Percentiles rank a stretch among this genome's conserved stretches.
Evolutionary conservation across 1,284 basidiomycete genomes (phyloP).

Genomic region (Agaricales sp.): DNA sequence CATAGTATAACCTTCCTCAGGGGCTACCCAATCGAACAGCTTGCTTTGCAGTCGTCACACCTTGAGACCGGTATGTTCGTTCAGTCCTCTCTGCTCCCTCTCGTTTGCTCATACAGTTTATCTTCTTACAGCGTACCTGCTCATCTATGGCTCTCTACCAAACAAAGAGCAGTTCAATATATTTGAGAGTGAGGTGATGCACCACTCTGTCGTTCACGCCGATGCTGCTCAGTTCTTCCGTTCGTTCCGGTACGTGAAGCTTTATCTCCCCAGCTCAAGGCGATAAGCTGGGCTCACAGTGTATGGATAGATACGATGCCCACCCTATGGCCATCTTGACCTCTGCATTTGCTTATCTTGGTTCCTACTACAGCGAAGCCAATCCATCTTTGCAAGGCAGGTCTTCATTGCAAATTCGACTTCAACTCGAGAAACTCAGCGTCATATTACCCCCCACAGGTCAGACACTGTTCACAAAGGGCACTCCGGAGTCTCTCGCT

Average conservation of each 20-base stretch:
- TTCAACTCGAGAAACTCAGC: too few relatives aligned
- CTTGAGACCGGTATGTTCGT: conserved; percentile 46
- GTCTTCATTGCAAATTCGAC: too few relatives aligned
- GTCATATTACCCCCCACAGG: conserved; percentile 29
- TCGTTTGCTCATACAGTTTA: background rate
- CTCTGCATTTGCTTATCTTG: conserved; percentile 76
- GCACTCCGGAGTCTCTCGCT: conserved; percentile 53
- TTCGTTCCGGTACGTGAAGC: conserved; percentile 50
- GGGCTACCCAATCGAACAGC: conserved; percentile 89
- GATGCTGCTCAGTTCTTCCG: conserved; percentile 76
- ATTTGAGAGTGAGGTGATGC: conserved; percentile 69
- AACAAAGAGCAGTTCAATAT: conserved; percentile 45
- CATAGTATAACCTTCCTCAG: conserved; percentile 24
- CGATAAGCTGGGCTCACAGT: conserved; percentile 22
- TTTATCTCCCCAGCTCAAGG: conserved; percentile 1
- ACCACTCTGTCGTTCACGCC: conserved; percentile 67
- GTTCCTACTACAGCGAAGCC: conserved; percentile 76
- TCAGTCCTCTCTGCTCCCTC: background rate
- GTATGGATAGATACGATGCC: too few relatives aligned
- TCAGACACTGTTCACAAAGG: conserved; percentile 68
- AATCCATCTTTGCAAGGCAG: conserved; percentile 69
- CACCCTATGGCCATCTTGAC: conserved; percentile 86
- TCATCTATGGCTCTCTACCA: conserved; percentile 81
- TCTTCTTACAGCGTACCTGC: conserved; percentile 49
- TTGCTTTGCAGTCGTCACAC: conserved; percentile 69